A percentile compares a stretch with the other conserved stretches of the same genome.
Evolutionary conservation across 306 rosid species (phyloP).

Genomic region (Gastrolobium villosum): DNA sequence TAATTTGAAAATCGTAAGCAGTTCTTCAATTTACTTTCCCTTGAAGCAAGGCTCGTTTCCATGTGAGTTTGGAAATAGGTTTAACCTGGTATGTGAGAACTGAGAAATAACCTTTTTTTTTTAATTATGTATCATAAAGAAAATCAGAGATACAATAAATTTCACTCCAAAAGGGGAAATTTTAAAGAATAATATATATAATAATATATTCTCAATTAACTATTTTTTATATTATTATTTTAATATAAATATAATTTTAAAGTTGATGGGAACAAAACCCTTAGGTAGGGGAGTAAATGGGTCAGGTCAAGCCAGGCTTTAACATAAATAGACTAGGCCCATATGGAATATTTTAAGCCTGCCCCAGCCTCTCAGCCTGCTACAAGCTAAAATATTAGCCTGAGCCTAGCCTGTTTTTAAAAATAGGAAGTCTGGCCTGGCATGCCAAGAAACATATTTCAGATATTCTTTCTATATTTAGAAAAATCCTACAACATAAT

Average conservation of each 20-base stretch:
- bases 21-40: not conserved
- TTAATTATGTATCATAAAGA: not conserved
- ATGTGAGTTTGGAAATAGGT: not conserved
- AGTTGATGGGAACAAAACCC: not conserved
- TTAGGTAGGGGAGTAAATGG: too few species aligned
- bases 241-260: not conserved
- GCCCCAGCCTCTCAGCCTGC: too few species aligned
- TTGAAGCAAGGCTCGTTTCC: not conserved
- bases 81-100: not conserved
- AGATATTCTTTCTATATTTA: too few species aligned
- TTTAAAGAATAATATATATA: not conserved
- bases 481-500: too few species aligned
- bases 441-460: too few species aligned
- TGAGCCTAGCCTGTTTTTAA: too few species aligned
- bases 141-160: not conserved
- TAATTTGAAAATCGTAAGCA: not conserved
- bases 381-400: too few species aligned
- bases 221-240: not conserved
- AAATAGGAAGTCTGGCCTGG: too few species aligned
- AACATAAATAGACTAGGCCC: too few species aligned
- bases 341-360: too few species aligned
- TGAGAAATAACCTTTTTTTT: not conserved
- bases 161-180: not conserved
- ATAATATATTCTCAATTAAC: not conserved
- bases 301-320: too few species aligned